phyloP scores from a whole-genome alignment of 2,329 filamentous ascomycete genomes.

The Colletotrichum simmondsii region DNA sequence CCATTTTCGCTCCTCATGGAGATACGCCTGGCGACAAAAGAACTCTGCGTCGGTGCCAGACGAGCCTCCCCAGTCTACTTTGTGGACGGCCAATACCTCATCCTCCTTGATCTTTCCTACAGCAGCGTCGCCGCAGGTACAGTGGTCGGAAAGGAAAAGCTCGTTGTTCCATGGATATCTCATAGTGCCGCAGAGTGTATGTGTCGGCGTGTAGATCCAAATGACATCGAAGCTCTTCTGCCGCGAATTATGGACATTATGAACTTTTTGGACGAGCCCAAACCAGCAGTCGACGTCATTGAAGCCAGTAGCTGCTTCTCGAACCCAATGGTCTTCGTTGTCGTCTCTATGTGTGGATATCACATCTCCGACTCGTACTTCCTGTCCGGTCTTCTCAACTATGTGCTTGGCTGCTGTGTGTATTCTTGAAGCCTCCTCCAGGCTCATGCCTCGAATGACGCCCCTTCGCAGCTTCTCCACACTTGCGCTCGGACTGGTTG shows the following conservation, averaged over 20 bases:
- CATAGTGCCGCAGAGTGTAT: constrained; percentile 76
- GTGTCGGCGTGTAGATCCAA: constrained; percentile 78
- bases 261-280: constrained; percentile 72
- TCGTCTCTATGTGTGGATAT: constrained; percentile 59
- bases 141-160: constrained; percentile 81
- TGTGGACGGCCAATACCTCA: constrained; percentile 67
- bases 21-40: constrained; percentile 79
- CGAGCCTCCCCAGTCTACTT: constrained; percentile 66
- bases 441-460: constrained; percentile 41
- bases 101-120: constrained; percentile 57
- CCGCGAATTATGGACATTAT: constrained; percentile 45
- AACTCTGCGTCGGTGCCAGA: constrained; percentile 62
- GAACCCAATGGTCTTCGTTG: constrained; percentile 67
- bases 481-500: constrained; percentile 40
- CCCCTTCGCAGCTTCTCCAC: constrained; percentile 42
- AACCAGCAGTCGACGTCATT: constrained; percentile 70
- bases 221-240: constrained; percentile 68
- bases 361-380: constrained; percentile 19
- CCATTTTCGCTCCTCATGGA: constrained; percentile 70
- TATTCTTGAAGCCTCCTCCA: constrained; percentile 41
- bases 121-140: constrained; percentile 68
- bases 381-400: neutral
- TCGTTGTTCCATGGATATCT: constrained; percentile 79
- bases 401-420: constrained; percentile 37
- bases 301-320: constrained; percentile 54